Evolutionary conservation across 208 protist species (phyloP).

Genomic region (Herpetomonas samuelpessoai): DNA sequence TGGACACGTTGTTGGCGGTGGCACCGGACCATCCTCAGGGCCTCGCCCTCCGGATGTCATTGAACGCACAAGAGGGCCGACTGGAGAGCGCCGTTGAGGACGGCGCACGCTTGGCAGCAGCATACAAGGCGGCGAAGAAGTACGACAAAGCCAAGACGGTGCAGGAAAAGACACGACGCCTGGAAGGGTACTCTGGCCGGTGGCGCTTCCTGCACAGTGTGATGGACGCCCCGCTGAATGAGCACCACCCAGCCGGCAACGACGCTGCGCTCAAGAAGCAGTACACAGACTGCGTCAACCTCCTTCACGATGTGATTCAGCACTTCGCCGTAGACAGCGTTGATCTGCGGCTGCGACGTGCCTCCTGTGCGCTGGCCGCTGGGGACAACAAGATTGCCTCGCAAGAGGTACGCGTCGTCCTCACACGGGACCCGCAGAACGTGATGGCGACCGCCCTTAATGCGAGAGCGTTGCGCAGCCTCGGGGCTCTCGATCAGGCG

Average conservation of each 20-base stretch:
- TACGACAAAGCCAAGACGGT: conserved; percentile 12
- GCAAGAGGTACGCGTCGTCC: conserved; percentile 73
- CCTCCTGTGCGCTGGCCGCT: conserved; percentile 70
- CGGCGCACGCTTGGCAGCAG: conserved; percentile 23
- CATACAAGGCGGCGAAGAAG: conserved; percentile 36
- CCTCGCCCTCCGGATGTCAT: conserved; percentile 49
- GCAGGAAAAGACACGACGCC: conserved; percentile 24
- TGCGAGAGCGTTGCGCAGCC: conserved; percentile 59
- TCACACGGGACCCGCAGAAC: conserved; percentile 63
- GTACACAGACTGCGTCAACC: conserved; percentile 46
- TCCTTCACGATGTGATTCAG: conserved; percentile 57
- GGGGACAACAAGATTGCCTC: conserved; percentile 50
- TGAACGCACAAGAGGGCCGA: conserved; percentile 53
- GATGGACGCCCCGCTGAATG: conserved; percentile 20
- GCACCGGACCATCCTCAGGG: conserved; percentile 42
- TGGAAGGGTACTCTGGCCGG: conserved; percentile 33
- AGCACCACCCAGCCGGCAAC: conserved; percentile 2
- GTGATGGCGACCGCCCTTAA: conserved; percentile 67
- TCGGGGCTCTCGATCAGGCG: conserved; percentile 77
- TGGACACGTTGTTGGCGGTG: conserved; percentile 48
- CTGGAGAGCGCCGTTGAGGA: conserved; percentile 49
- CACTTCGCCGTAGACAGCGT: conserved; percentile 70
- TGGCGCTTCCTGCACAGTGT: conserved; percentile 44
- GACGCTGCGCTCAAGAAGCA: conserved; percentile 9
- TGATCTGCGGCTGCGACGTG: conserved; percentile 76